phyloP scores from a whole-genome alignment of 805 yeast species.

The Blastobotrys attinorum region DNA sequence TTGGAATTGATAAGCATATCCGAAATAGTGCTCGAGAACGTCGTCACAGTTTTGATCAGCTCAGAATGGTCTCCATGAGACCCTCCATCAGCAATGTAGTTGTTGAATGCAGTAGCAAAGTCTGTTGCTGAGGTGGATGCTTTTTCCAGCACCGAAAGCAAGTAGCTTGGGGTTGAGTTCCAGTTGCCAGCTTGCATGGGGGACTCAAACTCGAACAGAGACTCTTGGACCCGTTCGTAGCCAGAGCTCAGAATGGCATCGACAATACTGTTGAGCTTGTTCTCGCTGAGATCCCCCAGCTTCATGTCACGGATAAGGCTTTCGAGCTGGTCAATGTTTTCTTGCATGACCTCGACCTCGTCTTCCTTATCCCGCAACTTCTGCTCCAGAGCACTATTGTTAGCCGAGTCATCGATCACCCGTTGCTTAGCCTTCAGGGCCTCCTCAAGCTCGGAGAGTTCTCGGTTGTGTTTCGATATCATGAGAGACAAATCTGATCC shows the following conservation, averaged over 20 bases:
- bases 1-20: constrained; percentile 61
- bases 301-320: constrained; percentile 51
- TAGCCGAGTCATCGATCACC: constrained; percentile 23
- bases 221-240: constrained; percentile 64
- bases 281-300: constrained; percentile 37
- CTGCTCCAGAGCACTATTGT: constrained; percentile 30
- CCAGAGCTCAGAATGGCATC: constrained; percentile 69
- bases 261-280: constrained; percentile 44
- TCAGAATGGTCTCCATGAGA: constrained; percentile 51
- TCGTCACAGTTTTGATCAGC: constrained; percentile 55
- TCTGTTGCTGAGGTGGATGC: constrained; percentile 66
- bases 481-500: constrained; percentile 54
- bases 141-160: constrained; percentile 62
- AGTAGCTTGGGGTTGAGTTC: constrained; percentile 61
- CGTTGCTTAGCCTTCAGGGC: constrained; percentile 29
- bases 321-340: constrained; percentile 51
- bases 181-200: constrained; percentile 80
- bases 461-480: constrained; percentile 55
- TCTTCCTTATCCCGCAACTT: constrained; percentile 58
- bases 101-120: constrained; percentile 69
- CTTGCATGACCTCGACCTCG: constrained; percentile 71
- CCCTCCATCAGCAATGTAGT: constrained; percentile 69
- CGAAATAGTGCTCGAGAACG: constrained; percentile 51
- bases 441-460: constrained; percentile 44
- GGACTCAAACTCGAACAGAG: constrained; percentile 59